These are phyloP conservation scores for Cercospora canescens DNA, from an alignment of 2,329 filamentous ascomycete species.

Conservation along the genomic window DNA sequence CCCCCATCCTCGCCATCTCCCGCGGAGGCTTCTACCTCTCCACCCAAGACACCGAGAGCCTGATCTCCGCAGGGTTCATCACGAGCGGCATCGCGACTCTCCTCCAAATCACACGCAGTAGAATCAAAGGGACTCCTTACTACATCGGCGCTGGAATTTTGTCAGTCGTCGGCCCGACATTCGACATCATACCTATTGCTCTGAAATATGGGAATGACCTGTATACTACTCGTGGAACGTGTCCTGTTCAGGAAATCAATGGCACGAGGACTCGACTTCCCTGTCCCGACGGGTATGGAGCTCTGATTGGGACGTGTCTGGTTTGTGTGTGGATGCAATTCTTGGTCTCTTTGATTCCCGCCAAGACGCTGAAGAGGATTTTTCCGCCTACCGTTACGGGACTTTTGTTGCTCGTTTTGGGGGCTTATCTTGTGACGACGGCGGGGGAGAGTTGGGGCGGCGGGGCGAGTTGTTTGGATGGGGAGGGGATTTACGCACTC, in stretches of 20 bases:
- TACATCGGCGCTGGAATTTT: constrained; percentile 21
- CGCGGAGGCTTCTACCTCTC: constrained; percentile 22
- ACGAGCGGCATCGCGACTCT: constrained; percentile 23
- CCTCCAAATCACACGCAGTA: constrained; percentile 19
- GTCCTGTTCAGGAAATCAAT: constrained; percentile 3
- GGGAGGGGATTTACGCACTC: constrained; percentile 16
- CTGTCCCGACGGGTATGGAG: constrained; percentile 22
- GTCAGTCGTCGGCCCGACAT: constrained; percentile 22
- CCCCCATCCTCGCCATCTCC: constrained; percentile 20
- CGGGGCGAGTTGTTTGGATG: constrained; percentile 21
- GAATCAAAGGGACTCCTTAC: constrained; percentile 19
- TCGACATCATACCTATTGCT: constrained; percentile 24
- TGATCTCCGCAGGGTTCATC: constrained; percentile 25
- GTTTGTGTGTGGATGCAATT: constrained; percentile 25
- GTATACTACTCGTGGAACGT: constrained; percentile 13
- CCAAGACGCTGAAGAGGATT: constrained; percentile 19
- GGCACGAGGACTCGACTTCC: constrained; percentile 17
- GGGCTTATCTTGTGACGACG: constrained; percentile 23
- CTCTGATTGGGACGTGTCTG: constrained; percentile 20
- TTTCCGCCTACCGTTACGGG: constrained; percentile 23
- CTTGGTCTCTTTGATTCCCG: constrained; percentile 18
- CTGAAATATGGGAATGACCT: constrained; percentile 20
- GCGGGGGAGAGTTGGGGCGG: constrained; percentile 24
- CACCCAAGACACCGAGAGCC: constrained; percentile 17
- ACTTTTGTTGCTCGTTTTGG: constrained; percentile 18